Conservation (phyloP, 2,329 filamentous ascomycete species). For the Alternaria dauci region DNA sequence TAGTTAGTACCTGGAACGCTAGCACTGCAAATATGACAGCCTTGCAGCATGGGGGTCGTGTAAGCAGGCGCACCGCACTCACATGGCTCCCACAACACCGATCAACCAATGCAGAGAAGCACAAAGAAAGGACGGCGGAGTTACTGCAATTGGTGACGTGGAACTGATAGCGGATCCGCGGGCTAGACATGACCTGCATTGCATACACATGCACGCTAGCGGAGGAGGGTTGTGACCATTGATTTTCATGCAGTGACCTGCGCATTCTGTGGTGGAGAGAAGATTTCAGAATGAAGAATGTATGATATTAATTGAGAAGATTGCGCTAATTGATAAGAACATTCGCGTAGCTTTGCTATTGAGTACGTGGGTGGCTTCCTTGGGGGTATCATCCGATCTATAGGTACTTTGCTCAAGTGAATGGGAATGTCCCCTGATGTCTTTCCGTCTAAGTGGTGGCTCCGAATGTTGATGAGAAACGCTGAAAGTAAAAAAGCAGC, state of each 20-base stretch:
- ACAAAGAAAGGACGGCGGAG: not conserved
- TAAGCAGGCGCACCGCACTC: not conserved
- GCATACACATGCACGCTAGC: conserved; percentile 4
- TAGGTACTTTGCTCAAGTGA: conserved; percentile 11
- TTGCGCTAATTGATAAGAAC: conserved; percentile 3
- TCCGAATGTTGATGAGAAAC: not conserved
- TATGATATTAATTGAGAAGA: not conserved
- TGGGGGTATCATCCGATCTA: conserved; percentile 26
- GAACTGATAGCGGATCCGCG: not conserved
- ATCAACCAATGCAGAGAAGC: not conserved
- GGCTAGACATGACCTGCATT: conserved; percentile 9
- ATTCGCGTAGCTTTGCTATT: not conserved
- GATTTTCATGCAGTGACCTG: not conserved
- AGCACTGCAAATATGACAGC: not conserved
- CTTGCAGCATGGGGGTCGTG: conserved; percentile 4
- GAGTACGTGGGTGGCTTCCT: not conserved
- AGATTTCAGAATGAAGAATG: not conserved
- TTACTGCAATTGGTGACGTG: not conserved
- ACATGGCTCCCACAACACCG: not conserved
- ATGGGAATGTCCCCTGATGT: conserved; percentile 1
- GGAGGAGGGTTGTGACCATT: not conserved
- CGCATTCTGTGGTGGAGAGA: not conserved
- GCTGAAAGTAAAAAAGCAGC: not conserved
- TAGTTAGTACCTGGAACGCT: not conserved
- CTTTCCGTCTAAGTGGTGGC: not conserved